These are phyloP conservation scores for Sclerotiophoma versabilis DNA, from an alignment of 2,329 filamentous ascomycete genomes.

Conservation along the genomic window DNA sequence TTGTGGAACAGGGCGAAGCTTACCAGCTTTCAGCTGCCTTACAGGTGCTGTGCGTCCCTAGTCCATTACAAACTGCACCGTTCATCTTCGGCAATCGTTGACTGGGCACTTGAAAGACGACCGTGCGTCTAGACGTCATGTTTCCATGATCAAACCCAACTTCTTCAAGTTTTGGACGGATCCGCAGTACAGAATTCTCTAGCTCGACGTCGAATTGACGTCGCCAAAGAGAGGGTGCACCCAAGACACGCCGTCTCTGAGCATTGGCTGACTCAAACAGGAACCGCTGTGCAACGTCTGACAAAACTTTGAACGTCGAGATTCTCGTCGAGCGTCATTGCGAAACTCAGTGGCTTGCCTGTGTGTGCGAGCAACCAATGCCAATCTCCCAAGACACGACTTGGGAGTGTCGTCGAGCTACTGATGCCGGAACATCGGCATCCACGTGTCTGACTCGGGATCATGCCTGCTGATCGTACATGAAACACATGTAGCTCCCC, in stretches of 20 bases:
- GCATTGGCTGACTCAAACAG: conserved; percentile 12
- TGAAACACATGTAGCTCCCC: conserved; percentile 11
- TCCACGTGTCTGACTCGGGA: conserved; percentile 18
- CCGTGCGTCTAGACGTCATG: conserved; percentile 12
- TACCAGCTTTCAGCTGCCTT: conserved; percentile 15
- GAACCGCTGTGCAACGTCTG: conserved; percentile 28
- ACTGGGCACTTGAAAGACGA: not conserved
- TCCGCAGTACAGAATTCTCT: not conserved
- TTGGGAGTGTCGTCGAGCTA: not conserved
- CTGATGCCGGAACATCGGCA: conserved; percentile 3
- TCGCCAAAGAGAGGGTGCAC: not conserved
- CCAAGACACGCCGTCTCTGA: not conserved
- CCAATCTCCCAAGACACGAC: not conserved
- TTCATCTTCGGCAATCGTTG: conserved; percentile 12
- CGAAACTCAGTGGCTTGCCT: conserved; percentile 14
- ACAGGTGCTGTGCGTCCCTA: conserved; percentile 12
- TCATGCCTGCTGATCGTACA: conserved; percentile 14
- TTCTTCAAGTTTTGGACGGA: conserved; percentile 1
- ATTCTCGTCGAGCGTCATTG: conserved; percentile 23
- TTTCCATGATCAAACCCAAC: not conserved
- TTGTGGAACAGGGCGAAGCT: conserved; percentile 9
- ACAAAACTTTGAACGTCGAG: conserved; percentile 20
- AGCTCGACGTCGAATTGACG: conserved; percentile 3
- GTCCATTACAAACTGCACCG: conserved; percentile 2
- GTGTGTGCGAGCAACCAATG: not conserved